Evolutionary conservation across 225 moss, liverwort and hornwort genomes (phyloP).

Genomic region (Thuidium tamariscinum): DNA sequence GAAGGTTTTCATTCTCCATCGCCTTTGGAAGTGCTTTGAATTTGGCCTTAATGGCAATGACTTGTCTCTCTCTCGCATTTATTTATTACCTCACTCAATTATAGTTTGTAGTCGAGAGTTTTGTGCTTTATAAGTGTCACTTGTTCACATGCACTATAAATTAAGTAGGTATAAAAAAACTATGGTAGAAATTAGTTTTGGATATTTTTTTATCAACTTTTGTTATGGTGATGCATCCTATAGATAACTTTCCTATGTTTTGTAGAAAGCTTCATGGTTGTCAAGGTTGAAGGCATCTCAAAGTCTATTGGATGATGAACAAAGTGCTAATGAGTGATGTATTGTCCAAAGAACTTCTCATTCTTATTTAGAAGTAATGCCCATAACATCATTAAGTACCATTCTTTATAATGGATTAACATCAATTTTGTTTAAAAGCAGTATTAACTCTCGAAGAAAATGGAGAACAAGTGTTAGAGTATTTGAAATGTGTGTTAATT

Average conservation of each 20-base stretch:
- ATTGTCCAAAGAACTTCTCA: background rate
- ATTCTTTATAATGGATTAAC: fast-evolving
- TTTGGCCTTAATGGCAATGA: background rate
- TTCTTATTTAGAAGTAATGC: background rate
- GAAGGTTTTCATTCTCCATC: background rate
- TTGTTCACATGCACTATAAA: background rate
- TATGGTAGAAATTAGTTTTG: fast-evolving
- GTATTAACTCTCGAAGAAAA: background rate
- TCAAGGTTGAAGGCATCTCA: too few relatives aligned
- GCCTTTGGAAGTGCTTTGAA: background rate
- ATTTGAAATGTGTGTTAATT: background rate
- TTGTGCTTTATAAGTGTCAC: background rate
- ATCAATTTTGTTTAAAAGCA: background rate
- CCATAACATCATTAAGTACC: background rate
- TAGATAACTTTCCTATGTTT: background rate
- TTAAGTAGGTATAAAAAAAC: too few relatives aligned
- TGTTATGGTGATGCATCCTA: background rate
- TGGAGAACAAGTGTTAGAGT: background rate
- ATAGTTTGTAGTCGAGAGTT: background rate
- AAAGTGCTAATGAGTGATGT: background rate
- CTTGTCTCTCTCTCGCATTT: background rate
- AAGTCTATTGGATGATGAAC: background rate
- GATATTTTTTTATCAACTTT: too few relatives aligned
- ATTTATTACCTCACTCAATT: background rate
- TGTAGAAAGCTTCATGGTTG: background rate